Conservation (phyloP, 805 yeast genomes). For the Saturnispora hagleri region DNA sequence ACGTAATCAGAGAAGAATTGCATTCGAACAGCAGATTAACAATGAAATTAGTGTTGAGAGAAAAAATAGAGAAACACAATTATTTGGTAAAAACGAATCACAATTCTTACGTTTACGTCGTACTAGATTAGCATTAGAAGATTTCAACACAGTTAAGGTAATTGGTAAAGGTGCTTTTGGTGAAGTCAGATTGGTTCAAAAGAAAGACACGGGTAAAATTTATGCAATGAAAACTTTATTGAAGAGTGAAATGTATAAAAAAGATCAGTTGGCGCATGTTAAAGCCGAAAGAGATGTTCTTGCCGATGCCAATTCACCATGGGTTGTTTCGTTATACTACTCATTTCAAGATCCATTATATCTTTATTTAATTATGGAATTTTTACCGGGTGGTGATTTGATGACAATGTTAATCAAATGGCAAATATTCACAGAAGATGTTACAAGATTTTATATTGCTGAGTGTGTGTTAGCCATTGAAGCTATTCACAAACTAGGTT, state of each 20-base stretch:
- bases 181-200: slow-evolving; percentile 90
- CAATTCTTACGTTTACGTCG: slow-evolving; percentile 78
- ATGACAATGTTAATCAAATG: slow-evolving; percentile 95
- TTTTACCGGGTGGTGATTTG: slow-evolving; percentile 73
- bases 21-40: slow-evolving; percentile 63
- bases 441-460: slow-evolving; percentile 88
- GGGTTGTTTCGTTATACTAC: slow-evolving; percentile 79
- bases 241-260: slow-evolving; percentile 88
- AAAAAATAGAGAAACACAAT: slow-evolving; percentile 68
- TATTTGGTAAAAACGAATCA: slow-evolving; percentile 82
- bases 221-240: slow-evolving; percentile 90
- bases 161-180: slow-evolving; percentile 98
- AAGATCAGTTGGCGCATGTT: slow-evolving; percentile 90
- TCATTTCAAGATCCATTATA: slow-evolving; percentile 75
- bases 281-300: slow-evolving; percentile 93
- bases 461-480: slow-evolving; percentile 94
- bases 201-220: slow-evolving; percentile 82
- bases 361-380: slow-evolving; percentile 72
- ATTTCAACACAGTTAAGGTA: slow-evolving; percentile 81
- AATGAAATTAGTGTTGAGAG: slow-evolving; percentile 79
- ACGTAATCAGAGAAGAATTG: slow-evolving; percentile 84
- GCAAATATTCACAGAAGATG: slow-evolving; percentile 90
- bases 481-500: slow-evolving; percentile 86
- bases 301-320: slow-evolving; percentile 81
- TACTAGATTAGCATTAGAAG: slow-evolving; percentile 73